Conservation (phyloP, 495 filamentous ascomycete genomes). For the Hapsidospora chrysogenum region DNA sequence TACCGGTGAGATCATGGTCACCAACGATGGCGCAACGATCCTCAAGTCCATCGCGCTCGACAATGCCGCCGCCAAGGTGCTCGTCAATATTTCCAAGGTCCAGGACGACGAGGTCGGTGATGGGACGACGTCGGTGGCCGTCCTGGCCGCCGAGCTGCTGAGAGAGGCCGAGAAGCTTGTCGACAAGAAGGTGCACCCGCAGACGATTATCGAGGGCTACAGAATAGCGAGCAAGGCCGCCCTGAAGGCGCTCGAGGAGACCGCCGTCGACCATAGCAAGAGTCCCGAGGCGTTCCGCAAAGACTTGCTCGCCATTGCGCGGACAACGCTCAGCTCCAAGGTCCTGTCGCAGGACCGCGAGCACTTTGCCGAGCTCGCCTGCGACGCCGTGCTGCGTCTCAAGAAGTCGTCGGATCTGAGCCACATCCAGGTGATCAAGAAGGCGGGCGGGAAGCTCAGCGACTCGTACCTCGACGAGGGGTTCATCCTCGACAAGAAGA, state of each 20-base stretch:
- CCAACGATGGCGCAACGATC: conserved; percentile 96
- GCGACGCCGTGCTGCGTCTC: conserved; percentile 79
- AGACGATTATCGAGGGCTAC: conserved; percentile 98
- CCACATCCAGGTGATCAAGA: conserved; percentile 99
- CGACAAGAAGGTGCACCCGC: conserved; percentile 93
- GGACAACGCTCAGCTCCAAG: conserved; percentile 96
- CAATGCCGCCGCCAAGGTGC: conserved; percentile 91
- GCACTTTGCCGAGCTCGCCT: conserved; percentile 82
- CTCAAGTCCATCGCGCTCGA: conserved; percentile 98
- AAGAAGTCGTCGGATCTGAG: conserved; percentile 87
- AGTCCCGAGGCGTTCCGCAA: conserved; percentile 70
- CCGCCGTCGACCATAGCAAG: conserved; percentile 76
- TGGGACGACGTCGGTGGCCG: conserved; percentile 42
- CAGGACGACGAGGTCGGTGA: conserved; percentile 95
- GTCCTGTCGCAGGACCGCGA: conserved; percentile 86
- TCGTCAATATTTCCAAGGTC: conserved; percentile 98
- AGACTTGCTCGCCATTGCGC: conserved; percentile 78
- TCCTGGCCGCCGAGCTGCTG: conserved; percentile 85
- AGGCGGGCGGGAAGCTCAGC: conserved; percentile 89
- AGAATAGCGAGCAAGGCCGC: conserved; percentile 88
- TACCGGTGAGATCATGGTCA: conserved; percentile 92
- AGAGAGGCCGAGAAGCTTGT: conserved; percentile 95
- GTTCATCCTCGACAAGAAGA: conserved; percentile 97
- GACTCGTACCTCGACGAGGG: conserved; percentile 97
- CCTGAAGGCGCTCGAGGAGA: conserved; percentile 62